Evolutionary conservation across 345 rosid genomes (phyloP), one percentile per base, ranked within the genome.

Genomic region (Lepidium aucheri): DNA sequence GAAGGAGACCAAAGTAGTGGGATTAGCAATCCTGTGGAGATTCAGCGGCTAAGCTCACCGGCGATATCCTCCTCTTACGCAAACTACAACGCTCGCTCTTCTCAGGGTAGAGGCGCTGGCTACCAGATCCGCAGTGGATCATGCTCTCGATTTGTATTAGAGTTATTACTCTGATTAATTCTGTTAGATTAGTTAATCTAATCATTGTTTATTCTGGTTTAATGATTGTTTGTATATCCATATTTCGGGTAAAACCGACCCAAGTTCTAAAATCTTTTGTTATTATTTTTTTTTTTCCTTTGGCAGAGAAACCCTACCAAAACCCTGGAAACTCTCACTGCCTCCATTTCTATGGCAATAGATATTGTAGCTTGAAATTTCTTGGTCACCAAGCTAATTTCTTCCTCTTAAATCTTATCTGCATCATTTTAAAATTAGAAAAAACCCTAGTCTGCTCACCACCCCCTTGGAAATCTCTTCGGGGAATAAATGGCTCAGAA

Each of bases 401-500:
- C 52, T 36, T 45, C 34, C 59, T 41, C 38, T 15, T 68, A 40
- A 76, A 46, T 8, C 17, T 4, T 8, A 4, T 1, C 9, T 17
- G 15, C 16, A 5, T 4, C 58, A 50, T 50, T 69, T 57, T 24
- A 28, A 60, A 55, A 17, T 13, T 35, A 1, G 38, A 6, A 14
- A 65, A 12, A 39, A 13, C 54, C 38, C 52, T 66, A 32, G 11
- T 39, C 12, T 60, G 22, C 2, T 51, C 26, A 28, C 20, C 43
- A 11, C 6, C 53, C 40, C 7, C 13, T 50, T 26, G 70, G 30
- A 22, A 35, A 18, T 14, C 45, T 22, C 30, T 26, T 13, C 15
- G 11, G 44, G 39, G 7, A 6, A 14, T 9, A 56, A 70, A 94
- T 90, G 97, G 86, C 79, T 47, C 92, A 82, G 69, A 14, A 83